Conservation (phyloP, 352 stramenopile genomes). For the Pythium dissimile region DNA sequence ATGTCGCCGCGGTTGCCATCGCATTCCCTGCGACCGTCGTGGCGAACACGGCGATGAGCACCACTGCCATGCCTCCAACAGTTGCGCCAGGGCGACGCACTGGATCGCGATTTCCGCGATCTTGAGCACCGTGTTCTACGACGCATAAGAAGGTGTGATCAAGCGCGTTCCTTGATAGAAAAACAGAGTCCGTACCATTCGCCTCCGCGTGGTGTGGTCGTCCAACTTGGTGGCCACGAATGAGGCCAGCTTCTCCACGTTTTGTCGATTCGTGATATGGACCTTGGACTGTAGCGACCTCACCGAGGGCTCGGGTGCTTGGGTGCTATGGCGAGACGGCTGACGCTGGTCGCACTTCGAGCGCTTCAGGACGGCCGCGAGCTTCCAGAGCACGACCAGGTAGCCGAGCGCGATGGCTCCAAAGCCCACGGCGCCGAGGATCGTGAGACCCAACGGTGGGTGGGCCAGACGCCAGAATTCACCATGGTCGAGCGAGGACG, state of each 20-base stretch:
- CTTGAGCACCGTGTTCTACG: conserved; percentile 2
- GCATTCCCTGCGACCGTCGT: not conserved
- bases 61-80: conserved; percentile 4
- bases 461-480: conserved; percentile 27
- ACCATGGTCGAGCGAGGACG: conserved; percentile 23
- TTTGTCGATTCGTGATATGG: not conserved
- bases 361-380: not conserved
- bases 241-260: not conserved
- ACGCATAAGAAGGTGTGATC: no score
- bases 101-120: conserved; percentile 13
- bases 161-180: no score
- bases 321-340: no score
- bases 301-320: no score
- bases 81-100: conserved; percentile 9
- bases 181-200: not conserved
- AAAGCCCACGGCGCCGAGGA: not conserved
- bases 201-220: no score
- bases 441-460: not conserved
- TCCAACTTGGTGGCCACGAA: not conserved
- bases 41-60: conserved; percentile 8
- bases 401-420: not conserved
- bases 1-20: not conserved
- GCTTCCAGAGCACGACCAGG: not conserved
- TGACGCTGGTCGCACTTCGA: no score
- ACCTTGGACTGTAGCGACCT: no score